Evolutionary conservation across 23 red algal species (phyloP), one percentile per base, ranked within the genome.

Genomic region (Gracilaria gracilis): DNA sequence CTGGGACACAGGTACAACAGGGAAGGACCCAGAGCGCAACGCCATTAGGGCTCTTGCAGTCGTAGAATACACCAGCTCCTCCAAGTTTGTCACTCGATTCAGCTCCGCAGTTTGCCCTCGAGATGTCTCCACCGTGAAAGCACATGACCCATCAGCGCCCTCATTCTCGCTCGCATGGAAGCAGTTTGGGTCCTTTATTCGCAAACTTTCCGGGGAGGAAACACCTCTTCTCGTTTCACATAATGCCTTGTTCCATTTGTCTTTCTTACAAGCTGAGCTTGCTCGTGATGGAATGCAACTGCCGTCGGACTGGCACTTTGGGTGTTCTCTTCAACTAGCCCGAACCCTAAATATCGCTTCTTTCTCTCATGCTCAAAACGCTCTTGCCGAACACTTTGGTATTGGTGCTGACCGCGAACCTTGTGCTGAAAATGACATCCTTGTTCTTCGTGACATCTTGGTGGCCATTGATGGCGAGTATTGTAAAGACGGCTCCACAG

Each of bases 1-100:
- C 25, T 64, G 58, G 57, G 81, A 84, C 58, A 84, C 58, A 35
- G 81, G 81, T 25, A 84, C 81, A 49, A 84, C 81, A 16, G 81
- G 81, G 3, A 37, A 39, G 14, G 25, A 39, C 33, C 81, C 81
- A 3, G 53, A 58, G 1, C 25, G 32, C 8, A 29, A 67, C 25
- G n/a, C 28, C 81, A 49, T 84, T 3, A 58, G 42, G 17, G 34
- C 81, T 12, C 81, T 84, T 21, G 53, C 81, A 21, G 53, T 84
- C 57, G 57, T 84, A 9, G 59, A 58, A 32, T 67, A 64, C 58
- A 24, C 40, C 20, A 36, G 57, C 51, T 19, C 33, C 50, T 42
- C 81, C 2, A 84, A 65, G 59, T 65, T 65, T 65, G 61, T 65
- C 24, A 65, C 61, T 65, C 61, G 61, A 33, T 65, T 65, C 61